These are phyloP conservation scores for Plasmodium chabaudi DNA, from an alignment of 169 alveolate species.

Conservation along the genomic window DNA sequence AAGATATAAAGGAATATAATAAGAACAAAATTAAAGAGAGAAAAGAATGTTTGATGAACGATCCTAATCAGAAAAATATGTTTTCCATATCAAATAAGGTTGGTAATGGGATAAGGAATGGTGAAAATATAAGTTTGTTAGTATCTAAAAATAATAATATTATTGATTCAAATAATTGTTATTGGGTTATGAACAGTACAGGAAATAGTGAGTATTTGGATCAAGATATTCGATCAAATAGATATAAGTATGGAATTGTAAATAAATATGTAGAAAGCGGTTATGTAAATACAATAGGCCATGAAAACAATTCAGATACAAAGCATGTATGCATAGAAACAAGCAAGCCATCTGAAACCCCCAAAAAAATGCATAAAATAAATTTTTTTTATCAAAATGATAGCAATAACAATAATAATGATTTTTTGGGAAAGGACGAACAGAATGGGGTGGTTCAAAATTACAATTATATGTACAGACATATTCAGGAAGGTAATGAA, in stretches of 20 bases:
- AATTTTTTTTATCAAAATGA: conserved; percentile 31
- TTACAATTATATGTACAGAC: background rate
- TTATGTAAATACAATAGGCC: background rate
- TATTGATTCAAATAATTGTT: too few relatives aligned
- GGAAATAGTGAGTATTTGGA: background rate
- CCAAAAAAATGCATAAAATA: conserved; percentile 40
- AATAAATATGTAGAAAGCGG: conserved; percentile 15
- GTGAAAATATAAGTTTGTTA: too few relatives aligned
- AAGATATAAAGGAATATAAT: too few relatives aligned
- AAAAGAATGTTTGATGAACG: too few relatives aligned
- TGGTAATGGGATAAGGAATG: too few relatives aligned
- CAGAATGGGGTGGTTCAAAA: background rate
- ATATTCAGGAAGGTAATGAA: background rate
- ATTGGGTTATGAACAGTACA: too few relatives aligned
- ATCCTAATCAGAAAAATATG: too few relatives aligned
- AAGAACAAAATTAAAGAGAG: too few relatives aligned
- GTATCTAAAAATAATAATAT: too few relatives aligned
- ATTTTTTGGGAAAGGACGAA: too few relatives aligned
- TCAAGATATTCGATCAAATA: background rate
- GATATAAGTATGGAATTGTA: background rate
- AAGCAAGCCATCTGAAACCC: background rate
- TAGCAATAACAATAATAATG: background rate
- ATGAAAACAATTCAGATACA: background rate
- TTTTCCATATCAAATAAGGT: too few relatives aligned
- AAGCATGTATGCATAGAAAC: background rate